Percentiles rank a stretch among this genome's conserved stretches.
phyloP scores from a whole-genome alignment of 106 monocot species.

The Phalaenopsis aphrodite region DNA sequence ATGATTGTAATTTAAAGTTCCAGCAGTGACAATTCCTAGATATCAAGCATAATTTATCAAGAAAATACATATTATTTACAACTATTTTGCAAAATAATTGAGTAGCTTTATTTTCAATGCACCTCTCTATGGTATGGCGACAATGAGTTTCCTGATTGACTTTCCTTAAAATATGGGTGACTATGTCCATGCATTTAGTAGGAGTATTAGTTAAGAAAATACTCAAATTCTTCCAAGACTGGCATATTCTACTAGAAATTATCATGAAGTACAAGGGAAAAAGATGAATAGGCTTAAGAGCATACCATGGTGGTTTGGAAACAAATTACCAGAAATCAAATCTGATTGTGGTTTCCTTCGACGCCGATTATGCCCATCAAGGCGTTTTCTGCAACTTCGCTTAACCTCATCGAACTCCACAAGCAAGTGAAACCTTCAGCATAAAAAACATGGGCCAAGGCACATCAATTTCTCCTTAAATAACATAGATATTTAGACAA shows the following conservation, averaged over 20 bases:
- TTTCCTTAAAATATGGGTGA: background rate
- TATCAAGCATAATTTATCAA: no score
- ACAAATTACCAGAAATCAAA: background rate
- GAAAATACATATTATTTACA: background rate
- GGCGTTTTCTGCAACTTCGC: slow-evolving; percentile 10
- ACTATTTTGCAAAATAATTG: background rate
- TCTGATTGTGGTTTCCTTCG: slow-evolving; percentile 1
- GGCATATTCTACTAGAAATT: background rate
- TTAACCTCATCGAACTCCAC: slow-evolving; percentile 10
- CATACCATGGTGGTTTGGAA: background rate
- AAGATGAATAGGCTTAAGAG: background rate
- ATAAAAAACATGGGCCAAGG: background rate
- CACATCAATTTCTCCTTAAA: background rate
- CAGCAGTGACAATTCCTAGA: no score
- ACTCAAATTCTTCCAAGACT: background rate
- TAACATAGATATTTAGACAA: background rate
- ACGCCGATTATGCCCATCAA: slow-evolving; percentile 8
- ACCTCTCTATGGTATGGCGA: background rate
- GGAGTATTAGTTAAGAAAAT: no score
- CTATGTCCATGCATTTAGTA: background rate
- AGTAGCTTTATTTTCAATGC: no score
- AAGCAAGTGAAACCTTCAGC: slow-evolving; percentile 1
- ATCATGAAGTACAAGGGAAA: background rate
- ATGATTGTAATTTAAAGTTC: no score
- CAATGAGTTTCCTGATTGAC: background rate